Conservation (phyloP, 1,284 basidiomycete species). For the Melampsora larici-populina region DNA sequence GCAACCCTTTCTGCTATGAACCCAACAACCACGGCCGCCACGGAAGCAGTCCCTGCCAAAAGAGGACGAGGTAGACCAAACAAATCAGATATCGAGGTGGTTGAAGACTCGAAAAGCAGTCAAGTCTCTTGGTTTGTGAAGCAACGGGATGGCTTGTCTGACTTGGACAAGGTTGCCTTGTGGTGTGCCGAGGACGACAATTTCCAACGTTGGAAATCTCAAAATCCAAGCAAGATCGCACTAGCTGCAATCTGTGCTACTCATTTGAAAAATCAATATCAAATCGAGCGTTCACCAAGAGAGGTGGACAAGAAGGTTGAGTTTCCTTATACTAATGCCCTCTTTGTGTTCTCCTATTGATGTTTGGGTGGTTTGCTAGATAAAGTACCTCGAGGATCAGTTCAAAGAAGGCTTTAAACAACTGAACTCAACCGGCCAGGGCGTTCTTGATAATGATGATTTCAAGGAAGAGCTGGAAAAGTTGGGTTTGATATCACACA, state of each 20-base stretch:
- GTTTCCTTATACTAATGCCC: background rate
- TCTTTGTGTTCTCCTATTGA: background rate
- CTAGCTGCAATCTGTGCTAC: background rate
- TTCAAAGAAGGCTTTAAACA: no score
- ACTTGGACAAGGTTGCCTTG: background rate
- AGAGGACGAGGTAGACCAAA: background rate
- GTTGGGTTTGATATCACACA: background rate
- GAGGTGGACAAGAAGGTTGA: background rate
- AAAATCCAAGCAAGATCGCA: no score
- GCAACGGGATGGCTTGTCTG: background rate
- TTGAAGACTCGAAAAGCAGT: no score
- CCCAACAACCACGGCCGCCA: no score
- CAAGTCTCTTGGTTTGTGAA: no score
- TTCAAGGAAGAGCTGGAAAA: background rate
- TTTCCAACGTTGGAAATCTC: no score
- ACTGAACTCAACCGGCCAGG: no score
- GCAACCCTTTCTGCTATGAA: background rate
- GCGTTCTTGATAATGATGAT: no score
- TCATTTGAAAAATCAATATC: background rate
- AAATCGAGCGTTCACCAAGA: no score
- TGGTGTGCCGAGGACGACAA: background rate
- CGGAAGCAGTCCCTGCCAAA: no score
- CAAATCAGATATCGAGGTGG: no score
- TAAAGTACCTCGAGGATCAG: background rate
- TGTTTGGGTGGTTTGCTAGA: background rate